phyloP scores from a whole-genome alignment of 345 rosid genomes.

The Physaria fendleri region DNA sequence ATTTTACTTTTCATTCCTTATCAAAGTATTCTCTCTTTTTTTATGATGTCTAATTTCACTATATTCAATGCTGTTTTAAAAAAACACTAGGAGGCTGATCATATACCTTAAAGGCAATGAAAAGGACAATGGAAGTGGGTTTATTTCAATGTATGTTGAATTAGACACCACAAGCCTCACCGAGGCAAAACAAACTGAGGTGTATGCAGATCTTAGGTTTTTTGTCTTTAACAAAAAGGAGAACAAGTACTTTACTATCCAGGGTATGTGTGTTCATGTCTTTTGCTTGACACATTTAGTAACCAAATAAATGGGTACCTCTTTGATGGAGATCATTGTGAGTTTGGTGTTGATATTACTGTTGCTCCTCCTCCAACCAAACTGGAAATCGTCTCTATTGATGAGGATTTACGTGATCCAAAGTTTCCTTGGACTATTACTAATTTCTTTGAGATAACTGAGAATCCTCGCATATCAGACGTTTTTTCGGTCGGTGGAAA shows the following conservation, averaged over 20 bases:
- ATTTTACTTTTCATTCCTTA: background rate
- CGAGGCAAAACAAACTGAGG: background rate
- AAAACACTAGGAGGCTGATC: background rate
- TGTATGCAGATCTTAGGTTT: background rate
- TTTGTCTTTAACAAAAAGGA: background rate
- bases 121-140: background rate
- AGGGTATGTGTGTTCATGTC: background rate
- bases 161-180: background rate
- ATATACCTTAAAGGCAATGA: background rate
- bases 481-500: background rate
- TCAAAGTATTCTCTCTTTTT: background rate
- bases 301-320: background rate
- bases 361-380: background rate
- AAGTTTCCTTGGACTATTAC: background rate
- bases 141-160: conserved; percentile 13
- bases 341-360: conserved; percentile 16
- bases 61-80: background rate
- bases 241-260: conserved; percentile 7
- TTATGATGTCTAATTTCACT: background rate
- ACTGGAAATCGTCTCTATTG: background rate
- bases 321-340: conserved; percentile 8
- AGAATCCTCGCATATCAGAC: background rate
- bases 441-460: background rate
- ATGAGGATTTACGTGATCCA: background rate
- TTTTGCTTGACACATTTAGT: background rate